These are phyloP conservation scores for Hortiboletus campestris DNA, from an alignment of 768 basidiomycete species.

Conservation along the genomic window DNA sequence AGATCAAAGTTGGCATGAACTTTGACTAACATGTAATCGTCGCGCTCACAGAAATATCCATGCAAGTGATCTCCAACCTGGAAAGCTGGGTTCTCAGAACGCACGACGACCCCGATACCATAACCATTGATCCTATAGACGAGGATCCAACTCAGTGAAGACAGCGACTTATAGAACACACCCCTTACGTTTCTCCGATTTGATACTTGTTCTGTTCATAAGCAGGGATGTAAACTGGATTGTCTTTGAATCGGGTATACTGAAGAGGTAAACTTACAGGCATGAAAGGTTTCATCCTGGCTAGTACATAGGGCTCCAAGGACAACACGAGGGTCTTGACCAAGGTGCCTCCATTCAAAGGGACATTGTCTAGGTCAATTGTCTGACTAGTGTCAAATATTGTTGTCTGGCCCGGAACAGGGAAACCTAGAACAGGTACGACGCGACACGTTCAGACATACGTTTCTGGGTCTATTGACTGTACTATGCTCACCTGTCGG, in stretches of 20 bases:
- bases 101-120: slow-evolving; percentile 35
- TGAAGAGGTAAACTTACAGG: slow-evolving; percentile 37
- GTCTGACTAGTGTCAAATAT: slow-evolving; percentile 42
- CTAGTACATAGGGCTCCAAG: slow-evolving; percentile 45
- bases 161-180: neutral
- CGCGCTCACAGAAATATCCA: slow-evolving; percentile 28
- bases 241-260: slow-evolving; percentile 6
- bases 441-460: neutral
- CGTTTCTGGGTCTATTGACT: too few relatives aligned
- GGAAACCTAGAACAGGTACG: neutral
- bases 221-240: neutral
- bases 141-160: neutral
- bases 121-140: slow-evolving; percentile 27
- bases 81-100: slow-evolving; percentile 14
- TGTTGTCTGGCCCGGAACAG: slow-evolving; percentile 41
- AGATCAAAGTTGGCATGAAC: slow-evolving; percentile 22
- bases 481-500: neutral
- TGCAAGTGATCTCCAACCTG: slow-evolving; percentile 15
- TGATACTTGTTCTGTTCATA: slow-evolving; percentile 8
- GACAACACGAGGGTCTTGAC: slow-evolving; percentile 49
- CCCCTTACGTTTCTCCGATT: slow-evolving; percentile 3
- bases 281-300: slow-evolving; percentile 33
- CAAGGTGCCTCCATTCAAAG: slow-evolving; percentile 46
- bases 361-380: slow-evolving; percentile 49
- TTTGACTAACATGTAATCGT: neutral